phyloP scores from a whole-genome alignment of 2,329 filamentous ascomycete species.

The Cladosporium sp. region DNA sequence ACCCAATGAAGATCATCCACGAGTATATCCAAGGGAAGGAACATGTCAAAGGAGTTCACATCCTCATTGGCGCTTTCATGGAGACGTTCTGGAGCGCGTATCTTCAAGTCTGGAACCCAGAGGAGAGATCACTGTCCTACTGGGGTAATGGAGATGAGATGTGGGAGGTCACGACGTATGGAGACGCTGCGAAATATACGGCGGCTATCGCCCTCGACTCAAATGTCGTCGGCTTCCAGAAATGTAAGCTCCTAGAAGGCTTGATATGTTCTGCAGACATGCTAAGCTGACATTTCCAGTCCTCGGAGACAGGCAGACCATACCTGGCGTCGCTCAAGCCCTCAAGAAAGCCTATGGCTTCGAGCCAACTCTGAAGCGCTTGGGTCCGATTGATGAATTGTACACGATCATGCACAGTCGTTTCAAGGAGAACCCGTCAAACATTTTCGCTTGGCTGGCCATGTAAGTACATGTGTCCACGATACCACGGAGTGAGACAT shows the following conservation, averaged over 20 bases:
- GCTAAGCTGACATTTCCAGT: background rate
- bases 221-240: background rate
- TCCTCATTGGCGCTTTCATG: constrained; percentile 39
- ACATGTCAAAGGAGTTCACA: constrained; percentile 36
- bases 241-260: background rate
- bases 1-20: constrained; percentile 39
- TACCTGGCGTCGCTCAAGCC: background rate
- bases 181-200: constrained; percentile 35
- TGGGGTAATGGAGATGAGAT: constrained; percentile 37
- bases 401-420: background rate
- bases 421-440: background rate
- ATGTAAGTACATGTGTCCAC: background rate
- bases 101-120: background rate
- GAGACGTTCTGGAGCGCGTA: constrained; percentile 28
- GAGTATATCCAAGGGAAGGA: constrained; percentile 37
- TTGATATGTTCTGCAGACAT: too few relatives aligned
- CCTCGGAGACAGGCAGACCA: background rate
- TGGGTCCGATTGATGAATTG: background rate
- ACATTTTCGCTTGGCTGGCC: background rate
- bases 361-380: background rate
- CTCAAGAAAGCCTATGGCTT: background rate
- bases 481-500: background rate
- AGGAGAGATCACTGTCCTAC: constrained; percentile 19
- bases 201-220: constrained; percentile 29
- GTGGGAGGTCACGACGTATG: constrained; percentile 37